A percentile compares a stretch with the other conserved stretches of the same genome.
Evolutionary conservation across 257 asterid genomes (phyloP).

Genomic region (Solanum arcanum): DNA sequence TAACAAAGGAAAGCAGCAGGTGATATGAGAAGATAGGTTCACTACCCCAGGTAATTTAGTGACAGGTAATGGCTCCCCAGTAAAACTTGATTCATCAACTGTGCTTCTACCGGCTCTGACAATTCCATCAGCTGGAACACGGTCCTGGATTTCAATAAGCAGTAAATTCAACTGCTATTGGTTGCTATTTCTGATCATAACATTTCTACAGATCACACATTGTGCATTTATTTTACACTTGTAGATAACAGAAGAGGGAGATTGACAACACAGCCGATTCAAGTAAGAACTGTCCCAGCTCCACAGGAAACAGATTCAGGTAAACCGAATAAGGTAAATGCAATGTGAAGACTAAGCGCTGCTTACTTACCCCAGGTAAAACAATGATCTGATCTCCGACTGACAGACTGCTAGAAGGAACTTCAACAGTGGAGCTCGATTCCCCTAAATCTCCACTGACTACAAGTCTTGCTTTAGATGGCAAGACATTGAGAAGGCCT

Average conservation of each 20-base stretch:
- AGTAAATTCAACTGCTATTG: background rate
- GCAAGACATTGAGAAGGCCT: slow-evolving; percentile 77
- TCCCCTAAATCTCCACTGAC: slow-evolving; percentile 44
- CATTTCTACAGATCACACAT: background rate
- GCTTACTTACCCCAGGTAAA: slow-evolving; percentile 86
- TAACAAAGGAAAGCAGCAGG: background rate
- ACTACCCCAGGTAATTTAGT: slow-evolving; percentile 98
- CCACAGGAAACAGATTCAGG: background rate
- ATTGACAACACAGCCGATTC: slow-evolving; percentile 2
- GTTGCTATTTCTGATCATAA: background rate
- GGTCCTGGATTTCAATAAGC: slow-evolving; percentile 51
- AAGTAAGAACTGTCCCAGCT: background rate
- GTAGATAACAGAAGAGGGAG: background rate
- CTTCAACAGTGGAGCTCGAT: slow-evolving; percentile 62
- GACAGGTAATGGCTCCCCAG: slow-evolving; percentile 96
- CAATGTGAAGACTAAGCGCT: background rate
- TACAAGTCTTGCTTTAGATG: slow-evolving; percentile 95
- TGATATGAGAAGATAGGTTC: slow-evolving; percentile 2
- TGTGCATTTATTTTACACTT: background rate
- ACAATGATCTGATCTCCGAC: slow-evolving; percentile 91
- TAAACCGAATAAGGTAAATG: background rate
- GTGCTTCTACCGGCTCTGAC: slow-evolving; percentile 90
- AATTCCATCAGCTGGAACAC: slow-evolving; percentile 97
- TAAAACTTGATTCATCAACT: slow-evolving; percentile 94
- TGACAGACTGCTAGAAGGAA: slow-evolving; percentile 71